Conservation (phyloP, 306 rosid genomes). For the Cercis canadensis region DNA sequence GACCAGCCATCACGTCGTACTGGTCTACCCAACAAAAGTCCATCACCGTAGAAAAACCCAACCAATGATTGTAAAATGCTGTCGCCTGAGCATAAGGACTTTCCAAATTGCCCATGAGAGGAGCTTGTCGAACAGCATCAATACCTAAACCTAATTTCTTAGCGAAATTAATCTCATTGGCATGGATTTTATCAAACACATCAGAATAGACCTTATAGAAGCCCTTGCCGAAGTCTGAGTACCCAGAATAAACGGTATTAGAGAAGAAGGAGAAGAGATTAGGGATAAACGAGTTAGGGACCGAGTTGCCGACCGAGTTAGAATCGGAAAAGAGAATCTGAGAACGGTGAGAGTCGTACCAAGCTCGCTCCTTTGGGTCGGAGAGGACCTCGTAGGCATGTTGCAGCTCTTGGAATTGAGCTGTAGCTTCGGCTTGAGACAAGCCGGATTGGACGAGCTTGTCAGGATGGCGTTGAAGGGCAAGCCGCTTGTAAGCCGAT, state of each 20-base stretch:
- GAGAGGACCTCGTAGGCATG: conserved; percentile 97
- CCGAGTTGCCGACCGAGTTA: conserved; percentile 47
- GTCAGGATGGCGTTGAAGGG: conserved; percentile 95
- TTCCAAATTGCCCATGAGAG: conserved; percentile 83
- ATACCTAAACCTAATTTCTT: conserved; percentile 64
- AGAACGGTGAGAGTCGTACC: conserved; percentile 98
- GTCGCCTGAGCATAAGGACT: conserved; percentile 80
- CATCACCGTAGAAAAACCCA: conserved; percentile 85
- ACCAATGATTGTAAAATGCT: conserved; percentile 82
- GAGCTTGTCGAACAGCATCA: conserved; percentile 66
- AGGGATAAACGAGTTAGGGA: conserved; percentile 58
- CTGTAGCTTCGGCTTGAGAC: conserved; percentile 78
- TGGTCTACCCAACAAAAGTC: conserved; percentile 92
- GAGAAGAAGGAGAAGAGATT: conserved; percentile 94
- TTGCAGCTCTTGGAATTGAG: conserved; percentile 89
- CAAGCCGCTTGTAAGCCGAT: conserved; percentile 73
- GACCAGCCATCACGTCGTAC: conserved; percentile 77
- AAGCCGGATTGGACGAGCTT: conserved; percentile 86
- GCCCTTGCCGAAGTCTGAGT: conserved; percentile 68
- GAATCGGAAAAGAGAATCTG: conserved; percentile 90
- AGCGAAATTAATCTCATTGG: conserved; percentile 72
- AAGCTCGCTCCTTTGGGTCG: conserved; percentile 90
- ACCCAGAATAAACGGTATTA: conserved; percentile 72
- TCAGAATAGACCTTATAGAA: conserved; percentile 80
- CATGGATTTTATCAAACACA: conserved; percentile 66